Evolutionary conservation across 2,329 filamentous ascomycete species (phyloP), one percentile per base, ranked within the genome.

Genomic region (Orbilia javanica): DNA sequence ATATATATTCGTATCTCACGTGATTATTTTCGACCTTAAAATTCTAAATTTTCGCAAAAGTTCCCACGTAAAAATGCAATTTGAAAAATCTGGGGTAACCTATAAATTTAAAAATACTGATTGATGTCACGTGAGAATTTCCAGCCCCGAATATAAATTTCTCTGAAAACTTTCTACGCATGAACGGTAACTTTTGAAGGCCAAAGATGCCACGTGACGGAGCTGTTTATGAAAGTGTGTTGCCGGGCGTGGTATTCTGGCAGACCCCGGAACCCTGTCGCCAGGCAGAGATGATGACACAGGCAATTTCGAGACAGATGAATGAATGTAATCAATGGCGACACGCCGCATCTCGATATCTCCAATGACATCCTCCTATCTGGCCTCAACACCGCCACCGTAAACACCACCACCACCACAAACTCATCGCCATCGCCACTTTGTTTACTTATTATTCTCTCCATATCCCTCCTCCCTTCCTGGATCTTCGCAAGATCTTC

Each of bases 261-360:
- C 42, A n/a, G 42, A 66, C 44, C 62, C 62, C 44, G 44, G 62
- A 66, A 20, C 62, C 62, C 46, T 34, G 44, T 36, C 29, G n/a
- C 11, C 46, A 25, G 20, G 8, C 8, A 15, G 20, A 50, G 46
- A 50, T 50, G 46, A 50, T 50, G 46, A 50, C 46, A 50, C 20
- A 13, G 46, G 44, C 25, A 48, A 44, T 44, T 44, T 44, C 39
- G 39, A 44, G 39, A n/a, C n/a, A n/a, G n/a, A n/a, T n/a, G n/a
- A 44, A 44, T 11, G 39, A 15, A 44, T 36, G 8, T 11, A 36
- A 10, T 10, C 34, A 39, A 39, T 39, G 36, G 36, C 36, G 36
- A 39, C 36, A 39, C 36, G 36, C 36, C 11, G 18, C 46, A 50
- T 50, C 46, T 50, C 20, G 7, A 50, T 20, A 50, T 50, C 46